phyloP scores from a whole-genome alignment of 306 rosid species.

The Cyamopsis tetragonoloba region DNA sequence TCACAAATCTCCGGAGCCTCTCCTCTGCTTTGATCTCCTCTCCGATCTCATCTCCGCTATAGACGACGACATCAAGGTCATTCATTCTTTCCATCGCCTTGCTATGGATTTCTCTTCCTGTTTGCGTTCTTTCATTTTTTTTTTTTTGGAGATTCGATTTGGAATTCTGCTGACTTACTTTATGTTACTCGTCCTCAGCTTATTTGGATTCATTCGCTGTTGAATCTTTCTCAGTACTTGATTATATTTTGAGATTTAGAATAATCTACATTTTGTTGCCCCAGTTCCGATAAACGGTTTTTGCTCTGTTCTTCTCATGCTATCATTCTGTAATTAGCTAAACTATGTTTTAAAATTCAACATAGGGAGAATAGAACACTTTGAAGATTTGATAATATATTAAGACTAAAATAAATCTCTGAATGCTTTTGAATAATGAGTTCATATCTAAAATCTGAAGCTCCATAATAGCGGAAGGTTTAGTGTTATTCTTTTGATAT shows the following conservation, averaged over 20 bases:
- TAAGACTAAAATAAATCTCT: neutral
- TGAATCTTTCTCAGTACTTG: neutral
- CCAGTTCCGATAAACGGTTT: conserved; percentile 1
- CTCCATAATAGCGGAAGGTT: neutral
- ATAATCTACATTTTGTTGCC: neutral
- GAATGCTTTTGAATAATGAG: neutral
- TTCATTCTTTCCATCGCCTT: neutral
- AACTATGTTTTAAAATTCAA: neutral
- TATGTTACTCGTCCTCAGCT: neutral
- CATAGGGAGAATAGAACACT: neutral
- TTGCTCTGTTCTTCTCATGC: neutral
- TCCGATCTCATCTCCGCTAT: conserved; percentile 98
- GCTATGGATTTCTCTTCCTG: neutral
- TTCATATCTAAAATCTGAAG: neutral
- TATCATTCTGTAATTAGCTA: neutral
- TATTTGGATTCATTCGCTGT: conserved; percentile 7
- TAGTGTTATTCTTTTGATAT: neutral
- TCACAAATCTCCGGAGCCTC: conserved; percentile 83
- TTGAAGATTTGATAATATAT: neutral
- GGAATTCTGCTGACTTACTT: conserved; percentile 11
- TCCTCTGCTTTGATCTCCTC: conserved; percentile 97
- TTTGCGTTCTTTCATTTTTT: neutral
- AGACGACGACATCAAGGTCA: conserved; percentile 80
- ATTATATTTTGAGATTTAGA: conserved; percentile 6
- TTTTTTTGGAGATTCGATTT: neutral